These are phyloP conservation scores for Macroventuria anomochaeta DNA, from an alignment of 2,329 filamentous ascomycete genomes.

Conservation along the genomic window DNA sequence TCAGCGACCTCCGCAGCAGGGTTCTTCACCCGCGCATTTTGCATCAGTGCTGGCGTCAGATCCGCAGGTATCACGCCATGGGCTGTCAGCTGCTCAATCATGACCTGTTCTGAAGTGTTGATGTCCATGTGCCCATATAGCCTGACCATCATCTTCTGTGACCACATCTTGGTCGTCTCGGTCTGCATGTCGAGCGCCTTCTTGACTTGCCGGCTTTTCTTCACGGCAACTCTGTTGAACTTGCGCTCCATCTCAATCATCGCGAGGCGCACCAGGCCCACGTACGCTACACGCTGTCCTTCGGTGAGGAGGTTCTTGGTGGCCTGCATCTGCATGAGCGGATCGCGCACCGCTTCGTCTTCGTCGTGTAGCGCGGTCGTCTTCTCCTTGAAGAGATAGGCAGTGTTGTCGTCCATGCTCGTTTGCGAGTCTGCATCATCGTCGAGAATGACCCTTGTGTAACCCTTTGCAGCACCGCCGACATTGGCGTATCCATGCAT, in stretches of 20 bases:
- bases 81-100: constrained; percentile 96
- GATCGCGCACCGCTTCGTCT: constrained; percentile 79
- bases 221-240: constrained; percentile 62
- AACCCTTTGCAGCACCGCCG: constrained; percentile 91
- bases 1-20: constrained; percentile 70
- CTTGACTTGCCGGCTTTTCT: constrained; percentile 69
- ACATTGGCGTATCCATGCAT: constrained; percentile 75
- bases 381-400: constrained; percentile 87
- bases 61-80: constrained; percentile 88
- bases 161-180: constrained; percentile 92
- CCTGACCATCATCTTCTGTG: constrained; percentile 96
- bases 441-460: constrained; percentile 92
- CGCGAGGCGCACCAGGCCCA: constrained; percentile 83
- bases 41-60: constrained; percentile 84
- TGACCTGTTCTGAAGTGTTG: constrained; percentile 86
- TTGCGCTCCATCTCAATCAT: constrained; percentile 79
- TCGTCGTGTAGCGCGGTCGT: constrained; percentile 67
- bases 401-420: constrained; percentile 96
- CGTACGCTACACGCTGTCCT: constrained; percentile 93
- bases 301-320: constrained; percentile 96
- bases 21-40: constrained; percentile 91
- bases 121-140: constrained; percentile 98
- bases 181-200: constrained; percentile 73
- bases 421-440: constrained; percentile 93
- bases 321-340: constrained; percentile 88